These are phyloP conservation scores for Geotrichum aggregatum DNA, from an alignment of 1,139 yeast genomes.

Conservation along the genomic window DNA sequence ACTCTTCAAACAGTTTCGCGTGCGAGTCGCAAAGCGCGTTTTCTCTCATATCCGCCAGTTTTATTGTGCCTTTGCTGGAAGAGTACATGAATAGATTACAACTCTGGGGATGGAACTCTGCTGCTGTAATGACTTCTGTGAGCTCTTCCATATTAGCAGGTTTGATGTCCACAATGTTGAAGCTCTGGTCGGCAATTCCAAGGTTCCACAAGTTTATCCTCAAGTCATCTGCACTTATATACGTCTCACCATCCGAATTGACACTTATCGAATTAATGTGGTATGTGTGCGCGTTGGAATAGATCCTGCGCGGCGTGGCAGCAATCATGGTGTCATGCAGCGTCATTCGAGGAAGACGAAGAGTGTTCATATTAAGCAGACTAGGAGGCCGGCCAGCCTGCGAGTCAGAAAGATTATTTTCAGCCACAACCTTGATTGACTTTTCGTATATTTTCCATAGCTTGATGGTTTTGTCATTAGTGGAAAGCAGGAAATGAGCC, in stretches of 20 bases:
- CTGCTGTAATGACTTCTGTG: conserved; percentile 96
- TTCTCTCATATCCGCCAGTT: conserved; percentile 94
- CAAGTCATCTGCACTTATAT: conserved; percentile 87
- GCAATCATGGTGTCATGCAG: conserved; percentile 92
- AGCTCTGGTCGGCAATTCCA: conserved; percentile 90
- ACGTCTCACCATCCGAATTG: conserved; percentile 95
- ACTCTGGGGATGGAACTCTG: conserved; percentile 90
- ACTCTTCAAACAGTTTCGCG: conserved; percentile 84
- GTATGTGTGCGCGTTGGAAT: conserved; percentile 95
- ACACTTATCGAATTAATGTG: conserved; percentile 94
- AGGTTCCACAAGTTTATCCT: conserved; percentile 95
- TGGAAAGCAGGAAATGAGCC: conserved; percentile 81
- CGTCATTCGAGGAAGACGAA: conserved; percentile 81
- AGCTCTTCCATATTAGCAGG: conserved; percentile 98
- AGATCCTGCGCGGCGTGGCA: conserved; percentile 88
- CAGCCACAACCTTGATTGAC: conserved; percentile 85
- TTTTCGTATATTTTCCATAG: conserved; percentile 95
- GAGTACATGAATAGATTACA: conserved; percentile 96
- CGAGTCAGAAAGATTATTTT: conserved; percentile 66
- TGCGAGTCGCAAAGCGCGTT: conserved; percentile 91
- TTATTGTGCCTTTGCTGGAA: conserved; percentile 93
- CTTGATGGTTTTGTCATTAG: conserved; percentile 96
- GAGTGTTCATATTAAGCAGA: conserved; percentile 36
- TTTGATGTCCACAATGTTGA: conserved; percentile 92
- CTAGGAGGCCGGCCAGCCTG: conserved; percentile 31